phyloP scores from a whole-genome alignment of 371 early-diverging fungal genomes.

The Syncephalastrum contaminatum region DNA sequence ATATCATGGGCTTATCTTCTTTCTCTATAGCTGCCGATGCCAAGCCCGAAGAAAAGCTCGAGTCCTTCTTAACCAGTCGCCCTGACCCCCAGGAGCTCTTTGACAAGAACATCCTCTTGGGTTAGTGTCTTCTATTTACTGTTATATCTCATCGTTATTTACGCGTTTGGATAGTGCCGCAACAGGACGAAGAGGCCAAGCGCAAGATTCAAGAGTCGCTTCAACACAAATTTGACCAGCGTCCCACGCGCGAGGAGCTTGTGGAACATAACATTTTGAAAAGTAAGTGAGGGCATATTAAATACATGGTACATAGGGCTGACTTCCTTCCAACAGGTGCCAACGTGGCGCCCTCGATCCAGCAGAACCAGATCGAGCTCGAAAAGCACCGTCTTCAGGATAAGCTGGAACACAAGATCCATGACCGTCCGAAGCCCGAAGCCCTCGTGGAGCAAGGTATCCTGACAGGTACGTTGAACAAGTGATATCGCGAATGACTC shows the following conservation, averaged over 20 bases:
- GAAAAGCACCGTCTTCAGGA: constrained; percentile 53
- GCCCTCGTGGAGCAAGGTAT: constrained; percentile 62
- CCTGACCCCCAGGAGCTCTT: constrained; percentile 70
- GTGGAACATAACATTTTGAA: constrained; percentile 71
- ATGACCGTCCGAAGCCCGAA: constrained; percentile 57
- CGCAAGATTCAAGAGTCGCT: constrained; percentile 66
- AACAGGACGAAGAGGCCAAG: constrained; percentile 55
- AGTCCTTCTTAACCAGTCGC: constrained; percentile 57
- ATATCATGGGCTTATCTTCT: not conserved
- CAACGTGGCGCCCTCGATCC: constrained; percentile 54
- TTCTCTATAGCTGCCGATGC: not conserved
- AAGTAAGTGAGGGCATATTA: constrained; percentile 22
- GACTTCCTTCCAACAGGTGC: constrained; percentile 29
- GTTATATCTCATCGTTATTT: too few species aligned
- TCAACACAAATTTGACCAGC: constrained; percentile 68
- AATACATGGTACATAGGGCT: not conserved
- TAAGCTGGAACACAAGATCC: constrained; percentile 55
- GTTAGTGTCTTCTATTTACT: constrained; percentile 19
- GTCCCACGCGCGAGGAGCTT: constrained; percentile 70
- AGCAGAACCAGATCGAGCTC: constrained; percentile 40
- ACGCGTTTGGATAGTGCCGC: constrained; percentile 8
- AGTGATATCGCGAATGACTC: too few species aligned
- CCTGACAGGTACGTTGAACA: constrained; percentile 24
- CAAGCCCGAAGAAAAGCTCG: constrained; percentile 29
- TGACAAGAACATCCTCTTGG: constrained; percentile 69